Conservation (phyloP, 164 flowering plant genomes). For the Malania oleifera region DNA sequence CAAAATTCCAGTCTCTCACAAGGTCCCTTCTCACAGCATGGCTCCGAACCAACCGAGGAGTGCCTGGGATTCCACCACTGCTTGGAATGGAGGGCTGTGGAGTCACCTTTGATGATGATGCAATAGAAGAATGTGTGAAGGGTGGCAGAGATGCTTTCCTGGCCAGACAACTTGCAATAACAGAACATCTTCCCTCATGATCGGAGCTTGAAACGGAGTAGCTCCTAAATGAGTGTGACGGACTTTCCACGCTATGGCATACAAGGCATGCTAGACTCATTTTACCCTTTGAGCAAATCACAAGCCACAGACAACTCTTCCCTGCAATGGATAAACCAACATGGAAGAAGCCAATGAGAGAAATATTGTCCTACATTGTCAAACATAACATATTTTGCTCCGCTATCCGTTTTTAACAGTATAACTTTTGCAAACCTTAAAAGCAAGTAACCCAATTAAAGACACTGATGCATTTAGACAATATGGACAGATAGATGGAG, state of each 20-base stretch:
- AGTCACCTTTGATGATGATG: constrained; percentile 68
- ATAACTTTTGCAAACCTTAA: too few species aligned
- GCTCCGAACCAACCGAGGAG: constrained; percentile 79
- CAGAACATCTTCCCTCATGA: constrained; percentile 71
- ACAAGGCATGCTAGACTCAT: constrained; percentile 92
- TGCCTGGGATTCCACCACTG: constrained; percentile 33
- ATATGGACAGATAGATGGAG: too few species aligned
- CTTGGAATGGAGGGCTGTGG: constrained; percentile 55
- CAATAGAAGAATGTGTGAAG: constrained; percentile 20
- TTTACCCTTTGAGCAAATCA: constrained; percentile 14
- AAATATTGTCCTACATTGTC: too few species aligned
- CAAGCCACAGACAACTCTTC: too few species aligned
- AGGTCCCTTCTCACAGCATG: constrained; percentile 84
- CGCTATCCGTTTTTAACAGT: too few species aligned
- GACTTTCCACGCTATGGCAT: constrained; percentile 81
- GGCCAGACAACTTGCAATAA: constrained; percentile 55
- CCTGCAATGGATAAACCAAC: too few species aligned
- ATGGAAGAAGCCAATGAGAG: too few species aligned
- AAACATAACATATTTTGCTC: too few species aligned
- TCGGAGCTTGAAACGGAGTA: constrained; percentile 86
- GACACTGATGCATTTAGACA: too few species aligned
- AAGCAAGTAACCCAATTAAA: too few species aligned
- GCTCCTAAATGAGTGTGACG: constrained; percentile 87
- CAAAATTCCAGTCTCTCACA: constrained; percentile 90
- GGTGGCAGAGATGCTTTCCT: constrained; percentile 34